These are phyloP conservation scores for Aureobasidium leucospermi DNA, from an alignment of 2,329 filamentous ascomycete genomes.

Conservation along the genomic window DNA sequence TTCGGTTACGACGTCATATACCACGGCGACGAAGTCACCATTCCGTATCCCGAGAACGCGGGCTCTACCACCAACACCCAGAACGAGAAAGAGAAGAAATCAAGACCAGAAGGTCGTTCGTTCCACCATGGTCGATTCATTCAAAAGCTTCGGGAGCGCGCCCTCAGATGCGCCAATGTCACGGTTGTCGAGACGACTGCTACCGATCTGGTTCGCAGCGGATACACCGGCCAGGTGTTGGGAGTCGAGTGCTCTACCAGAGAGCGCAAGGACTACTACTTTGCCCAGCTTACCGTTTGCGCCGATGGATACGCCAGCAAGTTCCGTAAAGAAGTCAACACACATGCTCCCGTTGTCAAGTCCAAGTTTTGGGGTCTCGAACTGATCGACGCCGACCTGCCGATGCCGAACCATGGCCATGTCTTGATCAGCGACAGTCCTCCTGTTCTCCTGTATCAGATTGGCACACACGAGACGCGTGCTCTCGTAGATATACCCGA, in stretches of 20 bases:
- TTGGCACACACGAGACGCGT: constrained; percentile 88
- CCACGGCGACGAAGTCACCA: constrained; percentile 62
- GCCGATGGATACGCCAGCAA: constrained; percentile 90
- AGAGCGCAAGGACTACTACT: constrained; percentile 63
- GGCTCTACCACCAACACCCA: constrained; percentile 31
- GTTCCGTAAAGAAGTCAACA: constrained; percentile 75
- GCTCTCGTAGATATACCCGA: constrained; percentile 82
- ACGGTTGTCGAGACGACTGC: constrained; percentile 87
- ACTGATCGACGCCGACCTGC: constrained; percentile 77
- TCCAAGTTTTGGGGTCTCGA: constrained; percentile 93
- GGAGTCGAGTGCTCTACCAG: constrained; percentile 69
- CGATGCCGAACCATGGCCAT: constrained; percentile 69
- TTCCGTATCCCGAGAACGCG: constrained; percentile 68
- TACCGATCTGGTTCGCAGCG: constrained; percentile 63
- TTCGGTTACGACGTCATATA: constrained; percentile 85
- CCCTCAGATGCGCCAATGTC: constrained; percentile 70
- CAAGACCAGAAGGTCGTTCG: constrained; percentile 60
- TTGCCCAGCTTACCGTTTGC: constrained; percentile 79
- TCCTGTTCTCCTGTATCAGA: constrained; percentile 91
- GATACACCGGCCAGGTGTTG: constrained; percentile 63
- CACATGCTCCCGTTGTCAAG: constrained; percentile 59
- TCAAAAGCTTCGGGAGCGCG: constrained; percentile 68
- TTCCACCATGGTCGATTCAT: constrained; percentile 98
- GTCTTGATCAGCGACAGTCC: constrained; percentile 73
- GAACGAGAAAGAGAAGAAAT: constrained; percentile 30